Base-by-base conservation (phyloP, 148 eudicot genomes). In the Dysphania ambrosioides region DNA sequence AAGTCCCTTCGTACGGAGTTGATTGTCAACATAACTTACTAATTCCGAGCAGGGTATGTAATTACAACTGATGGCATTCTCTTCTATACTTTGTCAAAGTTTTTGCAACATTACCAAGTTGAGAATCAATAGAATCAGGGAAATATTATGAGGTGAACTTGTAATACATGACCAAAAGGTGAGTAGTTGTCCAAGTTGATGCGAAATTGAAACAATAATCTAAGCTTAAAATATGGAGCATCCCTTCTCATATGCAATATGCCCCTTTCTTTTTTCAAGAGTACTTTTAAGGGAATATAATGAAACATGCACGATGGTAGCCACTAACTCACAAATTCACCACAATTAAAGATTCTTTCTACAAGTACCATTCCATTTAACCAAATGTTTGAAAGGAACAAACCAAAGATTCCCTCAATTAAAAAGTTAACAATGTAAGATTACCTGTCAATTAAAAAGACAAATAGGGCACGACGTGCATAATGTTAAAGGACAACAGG, bases 111-210 rank as follows among this genome's bases (percentile, higher is more conserved):
- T 53, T 21, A 53, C 63, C 63, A 59, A 59, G 63, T 5, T 53
- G 58, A n/a, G 58, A 47, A 53, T 53, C 58, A 53, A 53, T 53
- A 5, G 58, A 4, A 23, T 53, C 23, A 53, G n/a, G n/a, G n/a
- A 5, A 27, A 59, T 59, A 31, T 6, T 2, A n/a, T n/a, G n/a
- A 26, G 11, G 63, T 6, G 32, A 59, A 24, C 2, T 8, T 53
- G 63, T 59, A 59, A 15, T 6, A 59, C 32, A 24, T 13, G 53
- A 27, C 10, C 31, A 59, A 47, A 59, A 1, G 9, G 26, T 18
- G 63, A 9, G 32, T 27, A 59, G 63, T 59, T 59, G 63, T 23
- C 38, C 70, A 66, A 38, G 19, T 66, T 66, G 70, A 40, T 66
- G 51, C 27, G 21, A 38, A 36, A 66, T 4, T 23, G 70, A 66